Conservation (phyloP, 192 early-diverging fungal species). For the Mortierella alpina region DNA sequence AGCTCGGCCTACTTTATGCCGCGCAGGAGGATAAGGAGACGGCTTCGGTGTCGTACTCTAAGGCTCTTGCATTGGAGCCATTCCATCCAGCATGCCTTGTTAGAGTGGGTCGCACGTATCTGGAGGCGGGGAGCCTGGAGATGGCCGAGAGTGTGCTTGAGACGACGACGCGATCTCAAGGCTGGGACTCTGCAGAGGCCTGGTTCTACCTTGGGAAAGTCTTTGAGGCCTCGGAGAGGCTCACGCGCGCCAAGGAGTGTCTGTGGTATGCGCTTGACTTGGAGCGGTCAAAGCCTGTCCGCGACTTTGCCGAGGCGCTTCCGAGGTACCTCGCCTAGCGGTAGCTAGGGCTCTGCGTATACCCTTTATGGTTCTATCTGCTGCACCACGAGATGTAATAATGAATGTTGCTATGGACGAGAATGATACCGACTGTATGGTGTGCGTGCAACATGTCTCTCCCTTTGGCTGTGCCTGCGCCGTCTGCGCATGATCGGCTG, state of each 20-base stretch:
- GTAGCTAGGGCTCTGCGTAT: background rate
- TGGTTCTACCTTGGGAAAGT: constrained; percentile 68
- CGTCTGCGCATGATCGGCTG: too few relatives aligned
- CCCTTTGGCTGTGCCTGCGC: too few relatives aligned
- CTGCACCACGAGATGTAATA: too few relatives aligned
- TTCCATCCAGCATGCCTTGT: constrained; percentile 55
- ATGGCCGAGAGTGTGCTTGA: constrained; percentile 68
- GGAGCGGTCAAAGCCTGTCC: constrained; percentile 35
- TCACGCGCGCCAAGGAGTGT: constrained; percentile 64
- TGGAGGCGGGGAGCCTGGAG: constrained; percentile 54
- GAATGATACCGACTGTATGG: too few relatives aligned
- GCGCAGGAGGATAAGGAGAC: constrained; percentile 50
- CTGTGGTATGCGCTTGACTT: constrained; percentile 71
- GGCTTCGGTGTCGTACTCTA: constrained; percentile 61
- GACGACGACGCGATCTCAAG: constrained; percentile 57
- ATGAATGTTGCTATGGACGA: too few relatives aligned
- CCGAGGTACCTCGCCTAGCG: constrained; percentile 22
- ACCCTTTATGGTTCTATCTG: background rate
- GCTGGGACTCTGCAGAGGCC: constrained; percentile 73
- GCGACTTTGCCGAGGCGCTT: constrained; percentile 17
- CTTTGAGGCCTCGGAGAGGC: constrained; percentile 53
- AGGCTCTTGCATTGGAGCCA: constrained; percentile 58
- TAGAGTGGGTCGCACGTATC: constrained; percentile 58
- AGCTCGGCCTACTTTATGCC: background rate
- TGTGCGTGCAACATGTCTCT: too few relatives aligned